Evolutionary conservation across 352 stramenopile species (phyloP), one percentile per base, ranked within the genome.

Genomic region (Globisporangium okanoganense): DNA sequence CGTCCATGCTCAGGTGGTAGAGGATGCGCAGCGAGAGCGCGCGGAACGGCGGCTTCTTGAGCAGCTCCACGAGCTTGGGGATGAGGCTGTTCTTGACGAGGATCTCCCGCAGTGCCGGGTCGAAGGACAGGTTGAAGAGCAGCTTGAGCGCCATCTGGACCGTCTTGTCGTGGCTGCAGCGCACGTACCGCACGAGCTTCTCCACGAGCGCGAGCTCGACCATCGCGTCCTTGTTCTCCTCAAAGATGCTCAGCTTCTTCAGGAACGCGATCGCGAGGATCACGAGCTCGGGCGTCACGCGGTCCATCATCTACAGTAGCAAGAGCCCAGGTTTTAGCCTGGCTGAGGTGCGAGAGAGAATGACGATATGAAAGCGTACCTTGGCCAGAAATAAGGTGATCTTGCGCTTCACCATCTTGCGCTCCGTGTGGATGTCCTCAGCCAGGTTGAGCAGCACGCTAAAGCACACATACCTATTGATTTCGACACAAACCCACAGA

Each of bases 341-440:
- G 14, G 13, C 13, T 18, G 8, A 38, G 4, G n/a, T 13, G 18
- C n/a, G n/a, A n/a, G 22, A 25, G 18, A 48, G n/a, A 29, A 0
- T 9, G 13, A 9, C 25, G 25, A 16, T 3, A 41, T 8, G 18
- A 24, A 10, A 40, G 56, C 44, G 9, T 9, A 86, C 83, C 79
- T 93, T 92, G n/a, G 82, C 73, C 6, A 95, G 65, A 47, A 91
- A 85, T 25, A 76, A n/a, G 22, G 92, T 79, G 65, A 90, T 90
- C 72, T 94, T 95, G 56, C 90, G 93, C 67, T 97, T 98, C 36
- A 97, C 88, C 93, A 98, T 98, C 69, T 98, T 99, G 24, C 82
- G 73, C 66, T 98, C 94, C 4, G 94, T 96, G 53, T 87, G 78
- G 64, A 97, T 89, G 61, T 98, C 94, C 63, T 98, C 94, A 0